phyloP scores from a whole-genome alignment of 2,329 filamentous ascomycete genomes.

The Sarocladiaceae sp. region DNA sequence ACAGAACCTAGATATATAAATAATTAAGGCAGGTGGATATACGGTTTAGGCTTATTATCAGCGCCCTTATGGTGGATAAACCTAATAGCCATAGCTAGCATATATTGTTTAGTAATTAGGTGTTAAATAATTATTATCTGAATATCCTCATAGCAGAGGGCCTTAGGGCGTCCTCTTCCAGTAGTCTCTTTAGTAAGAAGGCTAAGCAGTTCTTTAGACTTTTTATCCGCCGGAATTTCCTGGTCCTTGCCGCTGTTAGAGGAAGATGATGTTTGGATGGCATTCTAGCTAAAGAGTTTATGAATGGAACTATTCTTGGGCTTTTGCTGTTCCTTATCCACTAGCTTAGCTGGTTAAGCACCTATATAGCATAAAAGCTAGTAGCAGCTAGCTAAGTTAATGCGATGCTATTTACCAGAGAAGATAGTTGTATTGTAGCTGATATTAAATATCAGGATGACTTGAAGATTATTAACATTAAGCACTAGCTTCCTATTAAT shows the following conservation, averaged over 20 bases:
- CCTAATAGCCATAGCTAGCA: conserved; percentile 22
- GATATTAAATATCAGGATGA: conserved; percentile 24
- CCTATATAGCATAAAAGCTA: conserved; percentile 21
- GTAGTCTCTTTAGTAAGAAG: conserved; percentile 18
- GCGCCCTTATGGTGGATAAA: conserved; percentile 24
- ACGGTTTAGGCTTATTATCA: conserved; percentile 23
- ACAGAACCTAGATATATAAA: not conserved
- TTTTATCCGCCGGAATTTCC: conserved; percentile 12
- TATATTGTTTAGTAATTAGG: conserved; percentile 14
- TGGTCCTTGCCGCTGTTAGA: conserved; percentile 12
- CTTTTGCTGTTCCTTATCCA: conserved; percentile 20
- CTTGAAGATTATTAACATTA: conserved; percentile 15
- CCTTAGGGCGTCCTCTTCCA: conserved; percentile 18
- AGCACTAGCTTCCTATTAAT: conserved; percentile 19
- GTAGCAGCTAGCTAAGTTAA: conserved; percentile 20
- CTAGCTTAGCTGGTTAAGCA: conserved; percentile 21
- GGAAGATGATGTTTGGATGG: conserved; percentile 10
- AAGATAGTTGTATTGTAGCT: conserved; percentile 20
- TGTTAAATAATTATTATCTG: conserved; percentile 22
- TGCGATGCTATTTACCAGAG: conserved; percentile 16
- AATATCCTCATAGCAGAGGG: conserved; percentile 25
- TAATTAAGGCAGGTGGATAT: conserved; percentile 10
- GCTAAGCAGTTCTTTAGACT: conserved; percentile 17
- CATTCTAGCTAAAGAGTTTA: conserved; percentile 20
- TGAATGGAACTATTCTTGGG: conserved; percentile 19